Evolutionary conservation across 768 basidiomycete genomes (phyloP).

Genomic region (Kwoniella bestiolae): DNA sequence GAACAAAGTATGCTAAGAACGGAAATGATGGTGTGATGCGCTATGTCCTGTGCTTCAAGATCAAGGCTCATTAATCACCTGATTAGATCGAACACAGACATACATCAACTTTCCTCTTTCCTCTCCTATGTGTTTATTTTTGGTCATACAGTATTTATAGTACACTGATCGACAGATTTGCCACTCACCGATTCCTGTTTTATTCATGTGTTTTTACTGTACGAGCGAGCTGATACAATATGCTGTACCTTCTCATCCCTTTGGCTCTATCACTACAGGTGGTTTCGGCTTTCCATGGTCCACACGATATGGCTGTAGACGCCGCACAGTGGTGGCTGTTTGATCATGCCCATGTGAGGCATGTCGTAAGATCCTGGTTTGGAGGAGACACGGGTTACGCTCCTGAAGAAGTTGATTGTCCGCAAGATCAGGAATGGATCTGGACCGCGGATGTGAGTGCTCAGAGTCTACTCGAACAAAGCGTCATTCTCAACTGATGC

Average conservation of each 20-base stretch:
- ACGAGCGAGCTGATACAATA: neutral
- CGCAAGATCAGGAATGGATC: slow-evolving; percentile 43
- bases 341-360: neutral
- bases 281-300: neutral
- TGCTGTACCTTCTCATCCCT: neutral
- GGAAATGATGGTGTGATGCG: no score
- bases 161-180: neutral
- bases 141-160: neutral
- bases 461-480: no score
- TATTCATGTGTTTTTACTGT: neutral
- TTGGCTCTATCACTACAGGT: neutral
- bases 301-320: slow-evolving; percentile 9
- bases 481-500: neutral
- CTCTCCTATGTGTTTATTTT: neutral
- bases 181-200: neutral
- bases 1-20: neutral
- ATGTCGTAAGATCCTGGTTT: slow-evolving; percentile 1
- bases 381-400: slow-evolving; percentile 31
- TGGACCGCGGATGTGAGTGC: slow-evolving; percentile 39
- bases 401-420: slow-evolving; percentile 44
- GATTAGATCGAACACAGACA: neutral
- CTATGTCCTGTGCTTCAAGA: neutral
- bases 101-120: neutral
- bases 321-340: slow-evolving; percentile 4
- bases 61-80: neutral